Conservation (phyloP, 345 rosid species). For the thale cress (Arabidopsis thaliana) region DNA sequence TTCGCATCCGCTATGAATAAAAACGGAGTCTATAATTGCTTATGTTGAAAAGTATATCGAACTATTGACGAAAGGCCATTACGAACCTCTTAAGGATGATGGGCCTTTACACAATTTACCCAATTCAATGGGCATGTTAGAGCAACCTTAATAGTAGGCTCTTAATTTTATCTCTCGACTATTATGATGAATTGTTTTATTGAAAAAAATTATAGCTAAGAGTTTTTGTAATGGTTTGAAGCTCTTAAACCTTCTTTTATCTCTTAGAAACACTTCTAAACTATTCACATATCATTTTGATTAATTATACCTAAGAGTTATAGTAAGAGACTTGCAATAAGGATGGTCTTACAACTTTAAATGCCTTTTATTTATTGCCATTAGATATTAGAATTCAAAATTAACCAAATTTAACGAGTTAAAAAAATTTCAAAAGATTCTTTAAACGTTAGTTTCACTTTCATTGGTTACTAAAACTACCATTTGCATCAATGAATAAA, state of each 20-base stretch:
- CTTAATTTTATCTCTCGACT: too few relatives aligned
- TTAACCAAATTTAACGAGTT: too few relatives aligned
- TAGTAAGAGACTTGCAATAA: too few relatives aligned
- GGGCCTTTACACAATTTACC: conserved; percentile 18
- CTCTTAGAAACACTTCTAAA: too few relatives aligned
- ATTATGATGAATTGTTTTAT: too few relatives aligned
- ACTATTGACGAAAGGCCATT: neutral
- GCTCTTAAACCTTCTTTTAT: too few relatives aligned
- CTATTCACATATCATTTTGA: too few relatives aligned
- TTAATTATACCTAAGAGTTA: too few relatives aligned
- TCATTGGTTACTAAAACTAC: neutral
- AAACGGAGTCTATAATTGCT: neutral
- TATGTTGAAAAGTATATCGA: neutral
- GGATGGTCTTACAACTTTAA: neutral
- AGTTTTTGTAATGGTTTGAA: too few relatives aligned
- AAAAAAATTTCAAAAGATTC: neutral
- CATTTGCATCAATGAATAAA: neutral
- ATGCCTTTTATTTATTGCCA: neutral
- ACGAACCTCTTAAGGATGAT: neutral
- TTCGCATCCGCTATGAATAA: neutral
- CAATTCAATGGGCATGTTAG: neutral
- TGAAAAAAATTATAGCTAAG: too few relatives aligned
- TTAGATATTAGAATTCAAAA: neutral
- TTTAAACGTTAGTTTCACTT: neutral
- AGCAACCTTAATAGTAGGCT: too few relatives aligned